Evolutionary conservation across 257 asterid species (phyloP).

Genomic region (Capsicum chinense): DNA sequence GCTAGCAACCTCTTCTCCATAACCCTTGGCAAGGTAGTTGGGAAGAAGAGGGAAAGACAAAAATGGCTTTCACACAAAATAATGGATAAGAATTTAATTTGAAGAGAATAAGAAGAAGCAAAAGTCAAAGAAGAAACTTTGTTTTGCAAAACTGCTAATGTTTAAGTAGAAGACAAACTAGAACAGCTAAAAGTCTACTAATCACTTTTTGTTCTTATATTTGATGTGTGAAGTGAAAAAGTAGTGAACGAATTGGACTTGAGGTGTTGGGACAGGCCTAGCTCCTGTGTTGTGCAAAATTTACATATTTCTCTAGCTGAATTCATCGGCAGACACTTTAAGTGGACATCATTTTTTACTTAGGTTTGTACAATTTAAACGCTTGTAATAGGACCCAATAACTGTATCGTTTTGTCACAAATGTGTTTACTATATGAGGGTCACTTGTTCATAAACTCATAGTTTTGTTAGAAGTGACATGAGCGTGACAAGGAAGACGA

Average conservation of each 20-base stretch:
- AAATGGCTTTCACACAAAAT: not conserved
- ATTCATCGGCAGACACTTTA: no score
- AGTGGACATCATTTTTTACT: no score
- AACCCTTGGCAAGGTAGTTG: slow-evolving; percentile 16
- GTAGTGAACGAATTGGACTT: not conserved
- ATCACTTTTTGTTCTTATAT: slow-evolving; percentile 19
- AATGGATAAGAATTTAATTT: not conserved
- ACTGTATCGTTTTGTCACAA: no score
- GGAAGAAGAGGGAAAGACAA: slow-evolving; percentile 24
- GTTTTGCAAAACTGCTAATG: not conserved
- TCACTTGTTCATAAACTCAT: not conserved
- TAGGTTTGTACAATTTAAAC: no score
- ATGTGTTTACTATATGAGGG: not conserved
- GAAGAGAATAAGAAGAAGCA: not conserved
- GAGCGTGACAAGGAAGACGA: not conserved
- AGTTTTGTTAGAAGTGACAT: no score
- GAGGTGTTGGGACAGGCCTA: no score
- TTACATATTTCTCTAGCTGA: not conserved
- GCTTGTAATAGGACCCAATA: no score
- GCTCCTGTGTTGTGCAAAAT: not conserved
- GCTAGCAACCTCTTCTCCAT: slow-evolving; percentile 29
- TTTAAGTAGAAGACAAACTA: slow-evolving; percentile 24
- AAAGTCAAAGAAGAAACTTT: slow-evolving; percentile 1
- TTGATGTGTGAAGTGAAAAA: slow-evolving; percentile 24
- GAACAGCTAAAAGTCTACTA: slow-evolving; percentile 28